These are phyloP conservation scores for Diplodia sapinea DNA, from an alignment of 2,329 filamentous ascomycete genomes.

Conservation along the genomic window DNA sequence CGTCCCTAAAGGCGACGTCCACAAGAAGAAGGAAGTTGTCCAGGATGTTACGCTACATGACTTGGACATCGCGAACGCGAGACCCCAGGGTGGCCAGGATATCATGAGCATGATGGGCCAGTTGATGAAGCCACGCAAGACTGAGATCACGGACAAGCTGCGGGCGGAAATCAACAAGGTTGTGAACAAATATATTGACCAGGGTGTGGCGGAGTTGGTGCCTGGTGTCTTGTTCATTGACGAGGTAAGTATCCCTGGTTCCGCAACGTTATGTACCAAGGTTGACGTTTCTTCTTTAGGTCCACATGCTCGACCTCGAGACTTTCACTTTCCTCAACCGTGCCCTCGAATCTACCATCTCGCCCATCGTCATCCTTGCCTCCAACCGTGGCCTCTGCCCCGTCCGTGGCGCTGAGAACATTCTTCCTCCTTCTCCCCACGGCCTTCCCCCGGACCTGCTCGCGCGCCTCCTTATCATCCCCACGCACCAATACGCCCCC, in stretches of 20 bases:
- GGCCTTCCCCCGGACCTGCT: slow-evolving; percentile 94
- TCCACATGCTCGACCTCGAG: slow-evolving; percentile 99
- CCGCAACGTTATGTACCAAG: slow-evolving; percentile 33
- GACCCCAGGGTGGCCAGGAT: slow-evolving; percentile 95
- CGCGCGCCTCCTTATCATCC: slow-evolving; percentile 91
- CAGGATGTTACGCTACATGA: slow-evolving; percentile 98
- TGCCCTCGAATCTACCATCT: slow-evolving; percentile 92
- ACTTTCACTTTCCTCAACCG: slow-evolving; percentile 99
- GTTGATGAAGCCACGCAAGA: slow-evolving; percentile 99
- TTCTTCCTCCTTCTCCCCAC: slow-evolving; percentile 72
- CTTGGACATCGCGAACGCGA: slow-evolving; percentile 91
- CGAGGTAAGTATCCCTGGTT: slow-evolving; percentile 67
- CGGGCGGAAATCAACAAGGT: slow-evolving; percentile 98
- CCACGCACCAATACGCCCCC: slow-evolving; percentile 85
- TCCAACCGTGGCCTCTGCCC: slow-evolving; percentile 95
- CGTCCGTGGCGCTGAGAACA: slow-evolving; percentile 77
- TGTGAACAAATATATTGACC: slow-evolving; percentile 98
- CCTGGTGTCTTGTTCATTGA: slow-evolving; percentile 98
- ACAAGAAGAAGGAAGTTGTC: slow-evolving; percentile 99
- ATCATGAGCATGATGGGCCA: slow-evolving; percentile 99
- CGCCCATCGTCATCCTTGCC: slow-evolving; percentile 94
- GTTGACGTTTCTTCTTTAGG: slow-evolving; percentile 58
- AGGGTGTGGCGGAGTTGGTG: slow-evolving; percentile 96
- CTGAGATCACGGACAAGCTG: slow-evolving; percentile 98
- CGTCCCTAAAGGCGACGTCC: slow-evolving; percentile 97